Conservation (phyloP, 1,284 basidiomycete genomes). For the Tetrapyrgos nigripes region DNA sequence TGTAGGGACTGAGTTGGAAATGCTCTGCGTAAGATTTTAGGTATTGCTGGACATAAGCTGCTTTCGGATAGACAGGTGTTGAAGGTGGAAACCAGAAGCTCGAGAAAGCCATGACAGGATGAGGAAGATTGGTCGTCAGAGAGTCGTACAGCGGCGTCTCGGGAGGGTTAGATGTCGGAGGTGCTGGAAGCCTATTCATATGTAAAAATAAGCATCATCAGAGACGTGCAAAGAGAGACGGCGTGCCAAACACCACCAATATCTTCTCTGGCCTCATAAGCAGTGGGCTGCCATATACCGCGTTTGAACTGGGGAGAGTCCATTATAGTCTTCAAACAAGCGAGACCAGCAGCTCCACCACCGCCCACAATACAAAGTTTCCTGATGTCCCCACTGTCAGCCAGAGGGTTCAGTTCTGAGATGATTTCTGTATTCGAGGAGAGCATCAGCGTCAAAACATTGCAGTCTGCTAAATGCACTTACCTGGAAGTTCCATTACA, state of each 20-base stretch:
- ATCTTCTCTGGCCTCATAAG: constrained; percentile 67
- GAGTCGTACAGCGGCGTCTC: constrained; percentile 77
- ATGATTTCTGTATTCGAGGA: neutral
- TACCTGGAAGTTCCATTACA: constrained; percentile 13
- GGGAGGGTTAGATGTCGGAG: constrained; percentile 57
- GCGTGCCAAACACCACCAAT: constrained; percentile 78
- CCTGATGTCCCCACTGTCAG: constrained; percentile 23
- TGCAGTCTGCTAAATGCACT: neutral
- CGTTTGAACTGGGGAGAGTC: constrained; percentile 61
- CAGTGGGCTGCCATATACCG: constrained; percentile 61
- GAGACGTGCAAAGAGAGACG: neutral
- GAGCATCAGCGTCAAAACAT: neutral
- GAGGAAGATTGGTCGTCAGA: constrained; percentile 77
- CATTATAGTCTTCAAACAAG: constrained; percentile 65
- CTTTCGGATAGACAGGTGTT: constrained; percentile 70
- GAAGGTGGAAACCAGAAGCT: constrained; percentile 70
- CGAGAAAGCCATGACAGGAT: constrained; percentile 74
- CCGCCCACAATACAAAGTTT: constrained; percentile 69
- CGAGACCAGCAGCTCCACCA: constrained; percentile 71
- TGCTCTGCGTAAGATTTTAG: constrained; percentile 62
- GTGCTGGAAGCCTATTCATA: constrained; percentile 59
- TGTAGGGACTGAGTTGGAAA: constrained; percentile 61
- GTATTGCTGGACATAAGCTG: constrained; percentile 63
- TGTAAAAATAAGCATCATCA: constrained; percentile 11
- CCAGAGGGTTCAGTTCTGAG: neutral